Evolutionary conservation across 2,329 filamentous ascomycete species (phyloP).

Genomic region (Scedosporium dehoogii): DNA sequence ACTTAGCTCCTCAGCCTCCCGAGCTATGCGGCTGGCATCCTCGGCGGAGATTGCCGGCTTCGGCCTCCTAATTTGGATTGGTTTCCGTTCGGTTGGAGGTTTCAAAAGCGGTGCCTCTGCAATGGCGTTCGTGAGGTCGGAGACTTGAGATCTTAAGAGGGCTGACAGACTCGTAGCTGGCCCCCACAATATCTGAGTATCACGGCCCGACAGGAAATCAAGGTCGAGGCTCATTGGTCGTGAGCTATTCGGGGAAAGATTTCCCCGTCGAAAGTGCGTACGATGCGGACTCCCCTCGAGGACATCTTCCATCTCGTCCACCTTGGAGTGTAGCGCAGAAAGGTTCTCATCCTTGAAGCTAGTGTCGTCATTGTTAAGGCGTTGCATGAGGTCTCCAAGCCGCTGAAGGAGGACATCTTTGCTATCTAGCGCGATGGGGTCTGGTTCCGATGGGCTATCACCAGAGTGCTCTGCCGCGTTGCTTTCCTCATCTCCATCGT

Average conservation of each 20-base stretch:
- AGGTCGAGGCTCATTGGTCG: slow-evolving; percentile 9
- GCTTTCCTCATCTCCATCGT: not conserved
- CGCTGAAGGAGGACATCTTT: slow-evolving; percentile 30
- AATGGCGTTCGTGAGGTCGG: slow-evolving; percentile 25
- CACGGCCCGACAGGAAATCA: slow-evolving; percentile 1
- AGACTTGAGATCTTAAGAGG: slow-evolving; percentile 27
- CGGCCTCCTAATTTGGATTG: not conserved
- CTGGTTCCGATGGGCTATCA: slow-evolving; percentile 6
- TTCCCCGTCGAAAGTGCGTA: not conserved
- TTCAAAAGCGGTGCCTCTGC: not conserved
- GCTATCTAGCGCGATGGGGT: slow-evolving; percentile 22
- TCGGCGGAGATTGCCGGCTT: slow-evolving; percentile 11
- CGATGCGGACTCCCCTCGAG: slow-evolving; percentile 10
- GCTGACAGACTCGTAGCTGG: slow-evolving; percentile 22
- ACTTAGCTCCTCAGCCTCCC: slow-evolving; percentile 31
- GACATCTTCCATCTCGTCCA: slow-evolving; percentile 32
- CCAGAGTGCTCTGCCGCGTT: not conserved
- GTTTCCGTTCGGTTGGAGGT: not conserved
- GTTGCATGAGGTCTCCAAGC: slow-evolving; percentile 26
- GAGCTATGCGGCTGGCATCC: slow-evolving; percentile 16
- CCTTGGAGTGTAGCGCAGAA: slow-evolving; percentile 26
- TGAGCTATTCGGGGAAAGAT: not conserved
- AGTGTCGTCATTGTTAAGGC: slow-evolving; percentile 20
- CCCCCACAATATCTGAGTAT: slow-evolving; percentile 1
- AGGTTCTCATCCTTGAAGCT: slow-evolving; percentile 19